A percentile compares a stretch with the other conserved stretches of the same genome.
These are phyloP conservation scores for Primulina eburnea DNA, from an alignment of 257 asterid species.

Conservation along the genomic window DNA sequence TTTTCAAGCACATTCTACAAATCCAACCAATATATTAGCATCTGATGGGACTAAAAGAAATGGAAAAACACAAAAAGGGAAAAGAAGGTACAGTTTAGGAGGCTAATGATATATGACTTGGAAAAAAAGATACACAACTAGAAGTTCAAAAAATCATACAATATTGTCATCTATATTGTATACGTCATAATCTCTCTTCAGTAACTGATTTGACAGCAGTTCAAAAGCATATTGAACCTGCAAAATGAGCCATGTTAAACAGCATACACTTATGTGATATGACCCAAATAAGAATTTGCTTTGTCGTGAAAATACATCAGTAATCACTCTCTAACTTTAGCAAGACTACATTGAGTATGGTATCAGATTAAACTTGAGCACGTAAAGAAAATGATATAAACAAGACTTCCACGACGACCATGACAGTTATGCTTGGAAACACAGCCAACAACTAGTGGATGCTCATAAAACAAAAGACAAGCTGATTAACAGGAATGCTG, in stretches of 20 bases:
- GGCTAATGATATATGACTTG: constrained; percentile 1
- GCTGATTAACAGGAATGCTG: not conserved
- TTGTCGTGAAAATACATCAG: constrained; percentile 11
- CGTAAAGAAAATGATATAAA: constrained; percentile 2
- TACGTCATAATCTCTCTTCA: constrained; percentile 93
- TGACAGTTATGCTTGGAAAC: not conserved
- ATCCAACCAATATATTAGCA: constrained; percentile 21
- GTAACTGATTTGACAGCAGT: constrained; percentile 68
- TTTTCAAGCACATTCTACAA: constrained; percentile 67
- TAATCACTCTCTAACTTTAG: not conserved
- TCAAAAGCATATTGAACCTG: constrained; percentile 95
- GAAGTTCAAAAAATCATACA: constrained; percentile 44
- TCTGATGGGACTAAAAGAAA: constrained; percentile 6
- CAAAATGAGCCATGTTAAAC: constrained; percentile 29
- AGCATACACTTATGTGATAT: constrained; percentile 5
- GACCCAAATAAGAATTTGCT: constrained; percentile 14
- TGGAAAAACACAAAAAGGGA: constrained; percentile 19
- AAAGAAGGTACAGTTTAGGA: constrained; percentile 4
- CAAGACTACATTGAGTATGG: not conserved
- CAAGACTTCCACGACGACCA: not conserved
- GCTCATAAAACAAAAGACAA: not conserved
- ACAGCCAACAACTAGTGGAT: not conserved
- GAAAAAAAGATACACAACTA: constrained; percentile 16
- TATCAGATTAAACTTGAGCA: constrained; percentile 6
- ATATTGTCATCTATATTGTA: constrained; percentile 68